Conservation (phyloP, 1,284 basidiomycete species). For the Malassezia pachydermatis region DNA sequence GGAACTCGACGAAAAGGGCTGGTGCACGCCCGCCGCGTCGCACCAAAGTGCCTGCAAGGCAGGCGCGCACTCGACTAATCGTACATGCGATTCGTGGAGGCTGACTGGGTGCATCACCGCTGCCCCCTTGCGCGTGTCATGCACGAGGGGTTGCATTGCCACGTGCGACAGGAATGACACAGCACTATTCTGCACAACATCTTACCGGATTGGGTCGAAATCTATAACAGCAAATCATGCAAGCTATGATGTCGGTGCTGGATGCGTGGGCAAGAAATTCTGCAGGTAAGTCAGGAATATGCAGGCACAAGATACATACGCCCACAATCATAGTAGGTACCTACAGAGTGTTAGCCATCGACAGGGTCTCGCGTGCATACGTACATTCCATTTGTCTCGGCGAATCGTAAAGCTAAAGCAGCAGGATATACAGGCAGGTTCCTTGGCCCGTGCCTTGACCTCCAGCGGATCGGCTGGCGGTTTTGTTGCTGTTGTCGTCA, state of each 20-base stretch:
- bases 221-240: too few relatives aligned
- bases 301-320: conserved; percentile 3
- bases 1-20: not conserved
- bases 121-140: conserved; percentile 7
- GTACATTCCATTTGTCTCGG: conserved; percentile 55
- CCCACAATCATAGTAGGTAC: conserved; percentile 24
- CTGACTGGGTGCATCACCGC: not conserved
- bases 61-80: conserved; percentile 1
- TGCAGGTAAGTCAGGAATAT: conserved; percentile 6
- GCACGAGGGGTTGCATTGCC: not conserved
- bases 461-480: too few relatives aligned
- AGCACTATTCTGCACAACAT: not conserved
- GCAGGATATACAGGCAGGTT: conserved; percentile 64
- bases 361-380: not conserved
- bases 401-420: conserved; percentile 93
- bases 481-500: conserved; percentile 1
- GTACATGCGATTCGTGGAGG: conserved; percentile 1
- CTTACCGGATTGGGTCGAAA: not conserved
- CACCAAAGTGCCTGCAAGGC: conserved; percentile 5
- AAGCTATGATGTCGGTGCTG: too few relatives aligned
- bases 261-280: conserved; percentile 29
- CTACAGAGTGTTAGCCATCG: not conserved
- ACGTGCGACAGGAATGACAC: not conserved
- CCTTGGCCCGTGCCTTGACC: too few relatives aligned
- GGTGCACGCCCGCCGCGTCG: conserved; percentile 1